Base-by-base conservation (phyloP, 371 early-diverging fungal genomes). In the Vairimorpha necatrix region DNA sequence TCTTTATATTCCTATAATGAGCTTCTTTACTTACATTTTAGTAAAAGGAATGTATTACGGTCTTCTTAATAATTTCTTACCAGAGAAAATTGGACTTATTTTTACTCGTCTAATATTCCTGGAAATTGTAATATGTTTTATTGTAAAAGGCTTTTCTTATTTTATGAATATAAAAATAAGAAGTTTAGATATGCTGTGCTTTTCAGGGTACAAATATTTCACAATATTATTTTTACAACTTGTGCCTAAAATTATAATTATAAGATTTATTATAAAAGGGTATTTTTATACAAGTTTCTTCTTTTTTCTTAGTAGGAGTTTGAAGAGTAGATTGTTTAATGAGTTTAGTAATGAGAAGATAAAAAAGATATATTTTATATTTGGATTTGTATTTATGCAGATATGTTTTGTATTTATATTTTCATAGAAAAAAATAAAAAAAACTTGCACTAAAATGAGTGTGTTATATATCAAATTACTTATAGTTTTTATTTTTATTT, bases 1-100 rank as follows among this genome's bases (percentile, higher is more conserved):
- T 84, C 86, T 98, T 75, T 98, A 98, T 85, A 94, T 98, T 54
- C 98, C 96, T 36, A 84, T 90, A 36, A 94, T 95, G 94, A 89
- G 91, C 2, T 87, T 94, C 66, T 91, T 94, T 26, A 92, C 95
- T 3, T 94, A 96, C 81, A 89, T 95, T 28, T 86, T 96, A 28
- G 80, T 92, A 33, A 89, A 91, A 67, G 94, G 93, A 18, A 79
- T 94, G 71, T 84, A 87, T 63, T 87, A 87, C 70, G 94, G 91
- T 61, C 84, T 85, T 60, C 72, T 84, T 78, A 87, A 89, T 81
- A 87, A 84, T 85, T 97, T 95, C 84, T 88, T 88, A 53, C 96
- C 98, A 2, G 93, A 93, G 67, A 87, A 89, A 30, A 84, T 98
- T 36, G 94, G 93, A 33, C 83, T 89, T 32, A 91, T 94, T 14